Percentiles rank a stretch among this genome's conserved stretches.
Evolutionary conservation across 306 rosid genomes (phyloP).

Genomic region (Morella rubra): DNA sequence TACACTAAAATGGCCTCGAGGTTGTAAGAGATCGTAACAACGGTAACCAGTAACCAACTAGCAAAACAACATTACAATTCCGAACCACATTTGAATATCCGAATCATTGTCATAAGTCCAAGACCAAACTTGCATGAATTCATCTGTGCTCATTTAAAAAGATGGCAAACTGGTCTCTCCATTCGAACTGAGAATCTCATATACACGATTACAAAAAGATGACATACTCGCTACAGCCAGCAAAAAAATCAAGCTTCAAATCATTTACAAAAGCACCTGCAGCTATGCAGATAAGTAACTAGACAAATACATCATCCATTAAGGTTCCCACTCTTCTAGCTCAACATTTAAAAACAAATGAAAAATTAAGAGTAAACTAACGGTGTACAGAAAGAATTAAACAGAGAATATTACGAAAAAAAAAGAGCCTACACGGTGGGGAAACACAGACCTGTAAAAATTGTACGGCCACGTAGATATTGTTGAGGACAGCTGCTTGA

Average conservation of each 20-base stretch:
- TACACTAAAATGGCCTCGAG: too few species aligned
- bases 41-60: too few species aligned
- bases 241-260: conserved; percentile 29
- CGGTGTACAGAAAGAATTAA: conserved; percentile 56
- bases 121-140: neutral
- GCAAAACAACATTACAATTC: too few species aligned
- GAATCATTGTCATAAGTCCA: too few species aligned
- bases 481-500: conserved; percentile 26
- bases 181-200: neutral
- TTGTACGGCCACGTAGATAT: conserved; percentile 33
- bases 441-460: conserved; percentile 34
- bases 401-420: conserved; percentile 32
- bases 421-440: conserved; percentile 46
- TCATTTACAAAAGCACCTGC: conserved; percentile 44
- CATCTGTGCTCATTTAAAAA: neutral
- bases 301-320: conserved; percentile 7
- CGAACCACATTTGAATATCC: too few species aligned
- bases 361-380: conserved; percentile 8
- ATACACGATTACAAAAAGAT: neutral
- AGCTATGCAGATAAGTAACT: conserved; percentile 27
- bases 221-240: neutral
- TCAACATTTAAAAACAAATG: conserved; percentile 21
- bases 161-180: neutral
- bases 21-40: too few species aligned
- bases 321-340: conserved; percentile 28